These are phyloP conservation scores for Diaporthe citri DNA, from an alignment of 2,329 filamentous ascomycete species.

Conservation along the genomic window DNA sequence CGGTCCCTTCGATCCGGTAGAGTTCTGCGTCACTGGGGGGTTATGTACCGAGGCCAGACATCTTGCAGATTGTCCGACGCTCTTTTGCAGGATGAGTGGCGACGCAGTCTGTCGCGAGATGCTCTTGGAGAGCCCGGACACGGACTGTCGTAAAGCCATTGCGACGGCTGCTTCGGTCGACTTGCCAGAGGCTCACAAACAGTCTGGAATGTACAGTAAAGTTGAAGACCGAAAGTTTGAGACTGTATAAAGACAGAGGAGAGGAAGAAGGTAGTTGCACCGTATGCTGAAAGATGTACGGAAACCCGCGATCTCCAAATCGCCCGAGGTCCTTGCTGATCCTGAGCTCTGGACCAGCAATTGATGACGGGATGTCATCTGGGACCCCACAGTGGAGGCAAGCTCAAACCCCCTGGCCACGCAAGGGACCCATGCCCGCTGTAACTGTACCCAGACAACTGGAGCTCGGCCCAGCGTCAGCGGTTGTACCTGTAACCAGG, in stretches of 20 bases:
- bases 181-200: neutral
- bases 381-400: constrained; percentile 35
- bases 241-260: too few species aligned
- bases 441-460: neutral
- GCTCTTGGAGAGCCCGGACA: constrained; percentile 52
- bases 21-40: constrained; percentile 85
- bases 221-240: too few species aligned
- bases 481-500: neutral
- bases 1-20: constrained; percentile 77
- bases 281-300: constrained; percentile 10
- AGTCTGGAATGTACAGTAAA: neutral
- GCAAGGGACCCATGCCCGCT: constrained; percentile 7
- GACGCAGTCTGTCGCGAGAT: constrained; percentile 44
- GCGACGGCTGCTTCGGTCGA: constrained; percentile 35
- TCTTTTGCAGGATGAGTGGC: constrained; percentile 46
- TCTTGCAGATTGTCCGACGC: constrained; percentile 56
- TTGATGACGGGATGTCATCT: constrained; percentile 39
- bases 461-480: neutral
- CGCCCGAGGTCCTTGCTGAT: constrained; percentile 27
- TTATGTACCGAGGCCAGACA: constrained; percentile 69
- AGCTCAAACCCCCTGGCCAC: constrained; percentile 11
- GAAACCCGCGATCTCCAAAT: constrained; percentile 32
- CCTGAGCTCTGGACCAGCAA: constrained; percentile 35
- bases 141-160: constrained; percentile 57
- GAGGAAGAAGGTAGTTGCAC: neutral